These are phyloP conservation scores for Theileria parva DNA, from an alignment of 169 alveolate genomes.

Conservation along the genomic window DNA sequence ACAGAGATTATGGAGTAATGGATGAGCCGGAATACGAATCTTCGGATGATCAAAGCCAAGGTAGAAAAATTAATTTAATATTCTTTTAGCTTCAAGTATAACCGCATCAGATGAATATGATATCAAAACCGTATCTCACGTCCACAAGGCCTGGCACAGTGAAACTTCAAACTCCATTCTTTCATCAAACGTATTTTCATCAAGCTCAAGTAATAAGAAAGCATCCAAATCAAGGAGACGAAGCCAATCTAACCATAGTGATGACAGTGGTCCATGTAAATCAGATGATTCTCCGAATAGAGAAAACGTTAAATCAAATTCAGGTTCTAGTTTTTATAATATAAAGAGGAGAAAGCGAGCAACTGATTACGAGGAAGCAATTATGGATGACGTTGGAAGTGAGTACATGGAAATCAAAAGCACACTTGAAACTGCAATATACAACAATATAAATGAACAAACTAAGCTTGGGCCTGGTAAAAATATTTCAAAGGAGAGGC, in stretches of 20 bases:
- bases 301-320: not conserved
- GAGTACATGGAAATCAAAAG: conserved; percentile 63
- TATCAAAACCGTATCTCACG: not conserved
- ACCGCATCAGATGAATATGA: not conserved
- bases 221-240: not conserved
- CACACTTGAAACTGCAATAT: conserved; percentile 62
- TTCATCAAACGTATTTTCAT: conserved; percentile 12
- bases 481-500: conserved; percentile 54
- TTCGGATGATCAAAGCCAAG: conserved; percentile 6
- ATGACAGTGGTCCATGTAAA: not conserved
- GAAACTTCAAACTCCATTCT: conserved; percentile 19
- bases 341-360: not conserved
- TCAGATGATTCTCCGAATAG: not conserved
- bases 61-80: not conserved
- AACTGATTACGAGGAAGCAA: not conserved
- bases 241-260: not conserved
- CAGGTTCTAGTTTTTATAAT: not conserved
- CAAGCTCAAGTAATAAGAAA: conserved; percentile 11
- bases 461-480: conserved; percentile 61
- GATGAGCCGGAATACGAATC: conserved; percentile 14
- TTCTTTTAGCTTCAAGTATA: conserved; percentile 1
- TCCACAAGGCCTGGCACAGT: conserved; percentile 25
- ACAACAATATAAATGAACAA: conserved; percentile 58
- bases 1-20: conserved; percentile 40
- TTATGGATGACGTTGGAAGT: conserved; percentile 15